Base-by-base conservation (phyloP, 768 basidiomycete genomes). In the Candolleomyces eurysporus region DNA sequence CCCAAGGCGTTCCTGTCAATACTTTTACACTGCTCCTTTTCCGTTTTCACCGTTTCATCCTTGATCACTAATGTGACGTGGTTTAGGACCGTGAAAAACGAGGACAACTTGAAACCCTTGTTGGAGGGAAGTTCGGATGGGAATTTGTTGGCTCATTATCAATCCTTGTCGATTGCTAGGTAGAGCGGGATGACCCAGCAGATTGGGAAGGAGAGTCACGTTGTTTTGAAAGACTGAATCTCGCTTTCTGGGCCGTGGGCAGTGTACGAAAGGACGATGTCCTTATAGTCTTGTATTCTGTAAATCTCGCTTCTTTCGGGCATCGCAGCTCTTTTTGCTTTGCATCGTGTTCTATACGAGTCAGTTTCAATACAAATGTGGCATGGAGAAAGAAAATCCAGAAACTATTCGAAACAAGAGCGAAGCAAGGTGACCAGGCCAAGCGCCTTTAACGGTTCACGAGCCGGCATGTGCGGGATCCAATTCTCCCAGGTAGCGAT, bases 121-220 rank as follows among this genome's bases (percentile, higher is more conserved):
- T 84, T 86, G 1, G 91, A 86, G 65, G 94, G 94, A 5, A 84
- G 98, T 0, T 73, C 98, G 46, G 96, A 98, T 65, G 96, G 95
- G 0, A 89, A 87, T 63, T 76, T 98, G 11, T 72, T 99, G 22
- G 71, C 75, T 5, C 78, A 84, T n/a, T 98, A 94, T 66, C 89
- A 90, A 65, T 75, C 81, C n/a, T 76, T 96, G 30, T 85, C 92
- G 0, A 80, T 90, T 14, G 77, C 82, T n/a, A 80, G 89, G 42
- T 95, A 97, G 71, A 80, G 82, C 48, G 93, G 95, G 73, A 89
- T 91, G 75, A 94, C 92, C 17, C 84, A 85, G 57, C 91, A 94
- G 73, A 96, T 97, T 67, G 94, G 94, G 17, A 94, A 92, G 16
- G 90, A 91, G 67, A 74, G 88, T 62, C 69, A 73, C 5, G 77